A percentile compares a stretch with the other conserved stretches of the same genome.
These are phyloP conservation scores for Fusarium luffae DNA, from an alignment of 2,329 filamentous ascomycete species.

Conservation along the genomic window DNA sequence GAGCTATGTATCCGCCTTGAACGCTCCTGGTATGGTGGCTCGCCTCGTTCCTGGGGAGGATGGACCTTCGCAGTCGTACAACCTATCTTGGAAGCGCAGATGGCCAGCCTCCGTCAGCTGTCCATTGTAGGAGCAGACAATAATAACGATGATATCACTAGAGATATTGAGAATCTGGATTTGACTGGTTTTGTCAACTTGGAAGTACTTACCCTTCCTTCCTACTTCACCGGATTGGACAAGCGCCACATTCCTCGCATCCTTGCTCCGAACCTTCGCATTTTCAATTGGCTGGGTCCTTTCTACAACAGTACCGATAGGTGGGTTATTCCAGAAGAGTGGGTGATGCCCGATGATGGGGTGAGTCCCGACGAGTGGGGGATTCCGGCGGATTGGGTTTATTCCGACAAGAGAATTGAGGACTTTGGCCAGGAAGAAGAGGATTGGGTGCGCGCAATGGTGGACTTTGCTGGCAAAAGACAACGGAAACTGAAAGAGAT, in stretches of 20 bases:
- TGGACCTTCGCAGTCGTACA: too few species aligned
- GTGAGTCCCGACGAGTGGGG: neutral
- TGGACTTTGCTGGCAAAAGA: neutral
- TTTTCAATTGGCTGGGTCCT: neutral
- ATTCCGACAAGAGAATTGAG: neutral
- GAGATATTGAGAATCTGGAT: neutral
- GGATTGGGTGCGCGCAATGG: neutral
- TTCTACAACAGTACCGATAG: fast-evolving
- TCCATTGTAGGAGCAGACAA: too few species aligned
- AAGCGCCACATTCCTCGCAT: neutral
- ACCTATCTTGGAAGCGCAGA: neutral
- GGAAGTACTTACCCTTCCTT: neutral
- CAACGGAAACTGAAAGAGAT: neutral
- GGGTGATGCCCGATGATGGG: fast-evolving
- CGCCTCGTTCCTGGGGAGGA: too few species aligned
- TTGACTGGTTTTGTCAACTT: neutral
- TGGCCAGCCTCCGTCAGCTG: neutral
- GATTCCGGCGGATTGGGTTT: too few species aligned
- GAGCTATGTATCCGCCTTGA: too few species aligned
- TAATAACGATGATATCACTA: too few species aligned
- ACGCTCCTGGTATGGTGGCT: too few species aligned
- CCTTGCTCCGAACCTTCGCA: neutral
- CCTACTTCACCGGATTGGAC: neutral
- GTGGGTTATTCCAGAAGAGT: neutral
- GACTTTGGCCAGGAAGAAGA: neutral